A percentile compares a stretch with the other conserved stretches of the same genome.
Evolutionary conservation across 441 rosid genomes (phyloP).

Genomic region (Brassica balearica): DNA sequence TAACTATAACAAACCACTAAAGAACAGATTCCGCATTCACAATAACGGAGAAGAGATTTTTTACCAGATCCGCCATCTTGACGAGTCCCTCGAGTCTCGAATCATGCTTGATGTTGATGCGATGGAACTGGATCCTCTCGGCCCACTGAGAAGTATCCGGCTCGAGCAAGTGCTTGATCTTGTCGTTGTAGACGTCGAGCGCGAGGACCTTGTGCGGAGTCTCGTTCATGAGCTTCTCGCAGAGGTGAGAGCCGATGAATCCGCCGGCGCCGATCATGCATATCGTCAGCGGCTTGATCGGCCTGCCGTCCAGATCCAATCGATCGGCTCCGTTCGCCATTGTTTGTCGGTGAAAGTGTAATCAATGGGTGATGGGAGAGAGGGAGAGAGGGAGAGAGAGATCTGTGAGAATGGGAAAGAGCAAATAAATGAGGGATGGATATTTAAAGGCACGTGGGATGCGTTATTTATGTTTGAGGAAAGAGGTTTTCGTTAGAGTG

Average conservation of each 20-base stretch:
- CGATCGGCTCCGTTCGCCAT: slow-evolving; percentile 63
- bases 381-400: too few relatives aligned
- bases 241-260: slow-evolving; percentile 96
- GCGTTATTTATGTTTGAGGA: too few relatives aligned
- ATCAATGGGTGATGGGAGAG: neutral
- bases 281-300: slow-evolving; percentile 81
- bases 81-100: slow-evolving; percentile 96
- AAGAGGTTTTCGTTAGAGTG: neutral
- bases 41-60: too few relatives aligned
- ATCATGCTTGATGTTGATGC: slow-evolving; percentile 92
- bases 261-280: slow-evolving; percentile 99
- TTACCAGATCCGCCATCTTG: slow-evolving; percentile 98
- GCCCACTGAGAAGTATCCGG: slow-evolving; percentile 61
- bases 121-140: slow-evolving; percentile 96
- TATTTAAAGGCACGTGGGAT: too few relatives aligned
- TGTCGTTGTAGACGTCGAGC: slow-evolving; percentile 94
- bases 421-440: too few relatives aligned
- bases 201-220: slow-evolving; percentile 92
- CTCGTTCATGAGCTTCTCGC: slow-evolving; percentile 88
- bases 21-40: too few relatives aligned
- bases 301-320: slow-evolving; percentile 88
- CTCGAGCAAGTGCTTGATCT: slow-evolving; percentile 96
- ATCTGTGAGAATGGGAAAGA: too few relatives aligned
- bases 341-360: slow-evolving; percentile 35
- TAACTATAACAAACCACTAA: too few relatives aligned